Evolutionary conservation across 192 early-diverging fungal species (phyloP).

Genomic region (Backusella tarrabulga): DNA sequence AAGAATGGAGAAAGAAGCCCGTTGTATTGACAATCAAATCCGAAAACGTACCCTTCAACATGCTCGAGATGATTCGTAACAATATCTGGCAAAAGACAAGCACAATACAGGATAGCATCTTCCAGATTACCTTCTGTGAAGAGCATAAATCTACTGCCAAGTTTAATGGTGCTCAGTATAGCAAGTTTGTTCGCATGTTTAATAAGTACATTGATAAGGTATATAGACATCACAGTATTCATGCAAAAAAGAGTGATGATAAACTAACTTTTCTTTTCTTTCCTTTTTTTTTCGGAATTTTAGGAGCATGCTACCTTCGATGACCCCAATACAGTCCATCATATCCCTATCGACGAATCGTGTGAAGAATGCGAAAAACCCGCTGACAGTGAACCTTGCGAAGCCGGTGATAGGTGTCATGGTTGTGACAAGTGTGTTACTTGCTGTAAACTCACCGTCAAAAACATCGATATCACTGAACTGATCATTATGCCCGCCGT

Average conservation of each 20-base stretch:
- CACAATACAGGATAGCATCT: background rate
- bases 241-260: background rate
- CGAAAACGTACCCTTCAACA: background rate
- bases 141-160: background rate
- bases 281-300: background rate
- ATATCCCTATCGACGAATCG: background rate
- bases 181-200: background rate
- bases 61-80: background rate
- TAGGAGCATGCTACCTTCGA: background rate
- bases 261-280: background rate
- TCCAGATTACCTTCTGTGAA: background rate
- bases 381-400: background rate
- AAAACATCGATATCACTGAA: background rate
- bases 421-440: no score
- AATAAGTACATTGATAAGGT: background rate
- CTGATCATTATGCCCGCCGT: background rate
- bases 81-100: background rate
- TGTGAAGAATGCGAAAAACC: no score
- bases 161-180: background rate
- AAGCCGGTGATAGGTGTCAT: background rate
- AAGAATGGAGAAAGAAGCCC: background rate
- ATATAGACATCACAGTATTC: background rate
- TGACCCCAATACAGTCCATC: background rate
- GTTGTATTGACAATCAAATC: constrained; percentile 2
- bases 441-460: background rate